Evolutionary conservation across 345 rosid genomes (phyloP).

Genomic region (Rubroshorea leprosula): DNA sequence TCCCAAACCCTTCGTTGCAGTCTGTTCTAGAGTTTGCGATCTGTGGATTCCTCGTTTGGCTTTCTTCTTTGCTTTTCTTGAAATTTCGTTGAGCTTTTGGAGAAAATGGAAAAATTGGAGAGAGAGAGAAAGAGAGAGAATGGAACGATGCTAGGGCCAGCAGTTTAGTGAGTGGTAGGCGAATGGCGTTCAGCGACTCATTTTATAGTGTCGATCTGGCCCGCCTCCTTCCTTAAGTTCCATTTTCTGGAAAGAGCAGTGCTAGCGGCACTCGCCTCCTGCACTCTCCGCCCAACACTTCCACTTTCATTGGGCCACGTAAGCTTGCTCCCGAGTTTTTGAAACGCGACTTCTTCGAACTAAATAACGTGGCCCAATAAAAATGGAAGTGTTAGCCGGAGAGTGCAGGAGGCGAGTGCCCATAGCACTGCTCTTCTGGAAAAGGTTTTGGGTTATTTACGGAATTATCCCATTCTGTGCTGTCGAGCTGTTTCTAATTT

Average conservation of each 20-base stretch:
- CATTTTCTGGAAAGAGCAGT: neutral
- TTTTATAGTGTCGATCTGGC: conserved; percentile 13
- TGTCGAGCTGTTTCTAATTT: neutral
- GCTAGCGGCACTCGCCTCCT: too few relatives aligned
- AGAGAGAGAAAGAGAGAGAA: neutral
- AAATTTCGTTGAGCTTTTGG: neutral
- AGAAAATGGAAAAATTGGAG: neutral
- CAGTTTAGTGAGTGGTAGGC: conserved; percentile 15
- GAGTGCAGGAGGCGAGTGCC: too few relatives aligned
- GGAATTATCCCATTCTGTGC: neutral
- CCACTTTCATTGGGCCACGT: too few relatives aligned
- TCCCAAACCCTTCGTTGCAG: neutral
- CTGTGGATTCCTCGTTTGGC: neutral
- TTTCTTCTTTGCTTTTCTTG: neutral
- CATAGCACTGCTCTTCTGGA: too few relatives aligned
- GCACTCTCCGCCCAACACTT: too few relatives aligned
- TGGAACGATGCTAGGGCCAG: conserved; percentile 25
- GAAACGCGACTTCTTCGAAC: too few relatives aligned
- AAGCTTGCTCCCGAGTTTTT: too few relatives aligned
- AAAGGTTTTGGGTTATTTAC: neutral
- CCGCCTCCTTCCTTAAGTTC: conserved; percentile 22
- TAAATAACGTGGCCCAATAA: too few relatives aligned
- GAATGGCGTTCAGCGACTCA: conserved; percentile 6
- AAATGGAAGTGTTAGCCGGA: too few relatives aligned
- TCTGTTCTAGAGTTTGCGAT: conserved; percentile 19